Conservation (phyloP, 1,284 basidiomycete genomes). For the Xanthoconium separans region DNA sequence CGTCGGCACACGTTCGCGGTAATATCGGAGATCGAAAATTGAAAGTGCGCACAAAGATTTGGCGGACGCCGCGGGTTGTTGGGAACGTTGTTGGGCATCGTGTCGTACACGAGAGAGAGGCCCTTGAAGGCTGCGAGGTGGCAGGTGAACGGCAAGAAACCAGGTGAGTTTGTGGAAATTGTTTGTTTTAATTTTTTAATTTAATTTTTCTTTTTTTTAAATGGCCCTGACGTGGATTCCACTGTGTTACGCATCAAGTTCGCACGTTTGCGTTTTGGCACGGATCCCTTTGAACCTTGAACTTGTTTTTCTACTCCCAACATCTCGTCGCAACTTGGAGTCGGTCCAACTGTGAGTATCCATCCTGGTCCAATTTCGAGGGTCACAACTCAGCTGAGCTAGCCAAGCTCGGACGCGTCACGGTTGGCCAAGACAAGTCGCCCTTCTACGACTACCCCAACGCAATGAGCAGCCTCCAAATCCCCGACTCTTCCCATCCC, state of each 20-base stretch:
- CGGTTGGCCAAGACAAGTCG: background rate
- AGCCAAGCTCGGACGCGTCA: conserved; percentile 18
- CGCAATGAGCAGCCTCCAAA: conserved; percentile 40
- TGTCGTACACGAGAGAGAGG: background rate
- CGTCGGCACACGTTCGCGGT: conserved; percentile 14
- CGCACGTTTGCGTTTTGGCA: conserved; percentile 25
- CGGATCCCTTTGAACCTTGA: background rate
- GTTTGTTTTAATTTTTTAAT: too few relatives aligned
- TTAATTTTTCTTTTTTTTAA: too few relatives aligned
- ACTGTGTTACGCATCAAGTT: conserved; percentile 20
- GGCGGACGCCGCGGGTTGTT: background rate
- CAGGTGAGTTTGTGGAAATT: conserved; percentile 11
- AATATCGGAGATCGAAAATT: conserved; percentile 25
- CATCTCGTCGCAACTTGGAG: conserved; percentile 1
- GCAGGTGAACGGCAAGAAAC: background rate
- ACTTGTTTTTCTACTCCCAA: conserved; percentile 15
- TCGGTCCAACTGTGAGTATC: conserved; percentile 16
- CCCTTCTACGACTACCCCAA: background rate
- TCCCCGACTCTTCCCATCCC: conserved; percentile 43
- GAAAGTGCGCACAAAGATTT: conserved; percentile 10
- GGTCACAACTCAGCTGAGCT: conserved; percentile 15
- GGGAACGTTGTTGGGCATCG: background rate
- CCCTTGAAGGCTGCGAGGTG: background rate
- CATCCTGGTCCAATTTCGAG: conserved; percentile 6
- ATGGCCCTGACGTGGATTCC: conserved; percentile 7